phyloP scores from a whole-genome alignment of 139 green algal genomes.

The Chlorella sp. region DNA sequence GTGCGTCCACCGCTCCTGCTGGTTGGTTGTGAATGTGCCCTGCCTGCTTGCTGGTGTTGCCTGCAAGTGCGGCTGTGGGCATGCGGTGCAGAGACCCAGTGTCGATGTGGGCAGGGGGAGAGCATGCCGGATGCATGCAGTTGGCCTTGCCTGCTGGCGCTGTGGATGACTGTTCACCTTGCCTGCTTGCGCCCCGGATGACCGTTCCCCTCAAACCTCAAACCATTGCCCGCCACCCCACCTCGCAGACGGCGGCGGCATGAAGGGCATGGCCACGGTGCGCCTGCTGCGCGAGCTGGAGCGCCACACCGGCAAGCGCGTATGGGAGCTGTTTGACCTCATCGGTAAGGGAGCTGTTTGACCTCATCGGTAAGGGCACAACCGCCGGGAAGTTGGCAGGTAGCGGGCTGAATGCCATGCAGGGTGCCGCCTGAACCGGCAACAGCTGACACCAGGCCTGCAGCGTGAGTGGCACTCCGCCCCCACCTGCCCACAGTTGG shows the following conservation, averaged over 20 bases:
- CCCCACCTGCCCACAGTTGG: constrained; percentile 45
- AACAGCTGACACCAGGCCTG: not conserved
- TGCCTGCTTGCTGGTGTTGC: no score
- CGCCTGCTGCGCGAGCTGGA: constrained; percentile 80
- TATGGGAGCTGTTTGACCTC: constrained; percentile 93
- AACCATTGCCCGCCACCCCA: not conserved
- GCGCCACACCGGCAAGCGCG: constrained; percentile 56
- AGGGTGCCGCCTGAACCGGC: no score
- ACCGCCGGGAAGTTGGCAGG: no score
- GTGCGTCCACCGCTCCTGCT: no score
- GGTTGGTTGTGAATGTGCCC: no score
- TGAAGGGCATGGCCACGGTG: constrained; percentile 81
- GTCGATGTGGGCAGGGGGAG: not conserved
- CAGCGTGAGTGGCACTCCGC: not conserved
- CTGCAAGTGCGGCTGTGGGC: no score
- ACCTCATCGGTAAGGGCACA: no score
- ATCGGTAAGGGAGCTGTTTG: constrained; percentile 41
- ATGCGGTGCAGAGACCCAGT: no score
- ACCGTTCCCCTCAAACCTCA: not conserved
- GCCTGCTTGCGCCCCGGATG: not conserved
- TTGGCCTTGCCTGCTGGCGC: not conserved
- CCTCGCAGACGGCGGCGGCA: constrained; percentile 9
- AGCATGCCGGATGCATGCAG: no score
- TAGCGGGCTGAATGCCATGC: no score
- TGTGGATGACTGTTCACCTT: not conserved